Evolutionary conservation across 768 basidiomycete genomes (phyloP).

Genomic region (Pleurotus salmoneostramineus): DNA sequence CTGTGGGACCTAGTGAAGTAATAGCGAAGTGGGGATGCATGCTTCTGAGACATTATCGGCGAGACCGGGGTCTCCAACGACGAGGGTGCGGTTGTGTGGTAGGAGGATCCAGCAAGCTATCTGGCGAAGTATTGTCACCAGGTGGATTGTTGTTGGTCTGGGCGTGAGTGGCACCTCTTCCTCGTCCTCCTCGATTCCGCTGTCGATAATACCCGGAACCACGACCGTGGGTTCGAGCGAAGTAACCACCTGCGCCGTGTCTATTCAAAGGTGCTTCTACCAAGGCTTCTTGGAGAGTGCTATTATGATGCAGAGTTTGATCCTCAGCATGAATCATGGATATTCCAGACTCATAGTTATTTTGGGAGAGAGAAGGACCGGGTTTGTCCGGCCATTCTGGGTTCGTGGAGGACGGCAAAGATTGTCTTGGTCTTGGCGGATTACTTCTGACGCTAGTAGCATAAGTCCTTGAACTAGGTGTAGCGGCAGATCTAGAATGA

Average conservation of each 20-base stretch:
- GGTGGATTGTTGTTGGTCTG: background rate
- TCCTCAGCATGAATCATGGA: background rate
- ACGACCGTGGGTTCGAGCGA: background rate
- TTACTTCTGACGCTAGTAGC: background rate
- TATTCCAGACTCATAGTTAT: background rate
- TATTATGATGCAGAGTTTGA: background rate
- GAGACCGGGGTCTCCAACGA: background rate
- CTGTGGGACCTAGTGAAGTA: too few species aligned
- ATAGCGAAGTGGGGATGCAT: background rate
- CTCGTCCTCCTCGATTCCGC: background rate
- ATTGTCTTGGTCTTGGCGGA: background rate
- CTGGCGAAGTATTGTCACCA: too few species aligned
- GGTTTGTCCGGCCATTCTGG: background rate
- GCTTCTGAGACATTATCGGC: background rate
- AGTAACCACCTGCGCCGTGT: background rate
- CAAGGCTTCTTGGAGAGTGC: background rate
- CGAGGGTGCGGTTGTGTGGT: background rate
- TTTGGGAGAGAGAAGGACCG: background rate
- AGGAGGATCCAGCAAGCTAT: too few species aligned
- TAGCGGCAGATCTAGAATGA: background rate
- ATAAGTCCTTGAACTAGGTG: background rate
- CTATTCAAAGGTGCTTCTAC: background rate
- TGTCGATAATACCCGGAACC: background rate
- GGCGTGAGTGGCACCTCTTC: background rate
- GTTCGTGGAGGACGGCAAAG: background rate